Conservation (phyloP, 495 filamentous ascomycete species). For the Penicillium tannophilum region DNA sequence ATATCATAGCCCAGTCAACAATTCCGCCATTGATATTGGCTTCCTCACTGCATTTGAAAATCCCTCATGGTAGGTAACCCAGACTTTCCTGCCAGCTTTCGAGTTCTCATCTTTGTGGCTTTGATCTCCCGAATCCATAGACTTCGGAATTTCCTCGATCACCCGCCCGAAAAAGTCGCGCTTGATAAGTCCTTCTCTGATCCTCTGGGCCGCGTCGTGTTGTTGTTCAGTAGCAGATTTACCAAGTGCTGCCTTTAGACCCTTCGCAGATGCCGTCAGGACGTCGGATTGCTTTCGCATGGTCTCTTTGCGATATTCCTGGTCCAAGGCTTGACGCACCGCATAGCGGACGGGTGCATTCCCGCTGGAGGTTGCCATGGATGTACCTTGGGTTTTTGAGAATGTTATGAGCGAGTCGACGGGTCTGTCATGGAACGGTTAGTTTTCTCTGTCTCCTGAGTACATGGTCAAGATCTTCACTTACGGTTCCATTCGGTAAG, state of each 20-base stretch:
- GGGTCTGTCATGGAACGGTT: slow-evolving; percentile 45
- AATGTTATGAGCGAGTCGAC: slow-evolving; percentile 65
- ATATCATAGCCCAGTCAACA: slow-evolving; percentile 57
- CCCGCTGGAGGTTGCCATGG: slow-evolving; percentile 32
- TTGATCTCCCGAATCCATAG: slow-evolving; percentile 14
- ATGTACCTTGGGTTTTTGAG: slow-evolving; percentile 37
- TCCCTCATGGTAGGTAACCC: slow-evolving; percentile 96
- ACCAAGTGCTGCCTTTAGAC: slow-evolving; percentile 29
- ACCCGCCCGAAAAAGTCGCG: slow-evolving; percentile 89
- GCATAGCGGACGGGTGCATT: slow-evolving; percentile 79
- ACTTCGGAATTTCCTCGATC: slow-evolving; percentile 50
- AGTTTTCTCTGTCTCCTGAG: slow-evolving; percentile 23
- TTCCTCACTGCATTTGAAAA: slow-evolving; percentile 95
- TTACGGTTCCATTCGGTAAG: slow-evolving; percentile 95
- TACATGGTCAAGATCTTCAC: slow-evolving; percentile 31
- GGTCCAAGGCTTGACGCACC: slow-evolving; percentile 87
- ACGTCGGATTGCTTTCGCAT: slow-evolving; percentile 59
- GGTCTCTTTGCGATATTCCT: slow-evolving; percentile 75
- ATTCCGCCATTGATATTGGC: slow-evolving; percentile 81
- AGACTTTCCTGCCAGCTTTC: slow-evolving; percentile 64
- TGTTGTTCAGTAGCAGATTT: slow-evolving; percentile 42
- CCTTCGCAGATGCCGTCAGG: slow-evolving; percentile 43
- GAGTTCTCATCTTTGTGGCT: slow-evolving; percentile 34
- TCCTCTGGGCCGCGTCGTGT: slow-evolving; percentile 37
- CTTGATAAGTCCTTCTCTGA: slow-evolving; percentile 55